Conservation (phyloP, 2,329 filamentous ascomycete species). For the Fulvia fulva region DNA sequence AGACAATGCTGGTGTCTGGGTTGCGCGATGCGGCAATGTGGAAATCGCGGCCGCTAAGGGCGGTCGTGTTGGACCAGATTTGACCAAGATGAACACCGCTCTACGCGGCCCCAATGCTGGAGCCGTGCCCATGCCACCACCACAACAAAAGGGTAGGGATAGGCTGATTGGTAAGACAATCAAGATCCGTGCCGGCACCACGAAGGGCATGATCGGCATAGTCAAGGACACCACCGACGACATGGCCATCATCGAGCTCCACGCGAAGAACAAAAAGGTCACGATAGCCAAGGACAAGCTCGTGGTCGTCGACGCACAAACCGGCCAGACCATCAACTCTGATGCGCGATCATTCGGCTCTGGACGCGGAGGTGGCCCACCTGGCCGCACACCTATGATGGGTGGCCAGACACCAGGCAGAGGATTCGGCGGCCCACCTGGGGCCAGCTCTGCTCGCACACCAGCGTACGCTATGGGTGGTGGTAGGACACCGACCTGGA, state of each 20-base stretch:
- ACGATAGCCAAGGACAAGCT: conserved; percentile 77
- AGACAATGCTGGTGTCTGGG: conserved; percentile 87
- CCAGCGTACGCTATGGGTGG: conserved; percentile 56
- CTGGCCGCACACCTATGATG: conserved; percentile 15
- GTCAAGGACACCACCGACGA: conserved; percentile 91
- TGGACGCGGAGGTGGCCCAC: conserved; percentile 16
- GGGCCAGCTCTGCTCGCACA: conserved; percentile 55
- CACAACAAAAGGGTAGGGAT: conserved; percentile 72
- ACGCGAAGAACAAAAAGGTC: conserved; percentile 89
- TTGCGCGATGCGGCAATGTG: conserved; percentile 79
- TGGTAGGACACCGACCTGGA: conserved; percentile 62
- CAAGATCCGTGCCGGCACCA: conserved; percentile 77
- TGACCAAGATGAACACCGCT: conserved; percentile 89
- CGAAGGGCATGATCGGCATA: conserved; percentile 90
- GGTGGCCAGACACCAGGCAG: conserved; percentile 61
- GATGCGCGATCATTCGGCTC: conserved; percentile 31
- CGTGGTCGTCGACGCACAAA: conserved; percentile 76
- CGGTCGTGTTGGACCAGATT: conserved; percentile 74
- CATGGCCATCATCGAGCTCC: conserved; percentile 83
- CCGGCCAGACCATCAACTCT: conserved; percentile 73
- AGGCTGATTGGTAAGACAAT: conserved; percentile 87
- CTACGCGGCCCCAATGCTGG: conserved; percentile 57
- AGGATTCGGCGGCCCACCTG: conserved; percentile 57
- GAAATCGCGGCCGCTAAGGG: conserved; percentile 92
- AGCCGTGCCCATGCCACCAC: conserved; percentile 62